phyloP scores from a whole-genome alignment of 2,329 filamentous ascomycete genomes.

The Cladosporium sp. region DNA sequence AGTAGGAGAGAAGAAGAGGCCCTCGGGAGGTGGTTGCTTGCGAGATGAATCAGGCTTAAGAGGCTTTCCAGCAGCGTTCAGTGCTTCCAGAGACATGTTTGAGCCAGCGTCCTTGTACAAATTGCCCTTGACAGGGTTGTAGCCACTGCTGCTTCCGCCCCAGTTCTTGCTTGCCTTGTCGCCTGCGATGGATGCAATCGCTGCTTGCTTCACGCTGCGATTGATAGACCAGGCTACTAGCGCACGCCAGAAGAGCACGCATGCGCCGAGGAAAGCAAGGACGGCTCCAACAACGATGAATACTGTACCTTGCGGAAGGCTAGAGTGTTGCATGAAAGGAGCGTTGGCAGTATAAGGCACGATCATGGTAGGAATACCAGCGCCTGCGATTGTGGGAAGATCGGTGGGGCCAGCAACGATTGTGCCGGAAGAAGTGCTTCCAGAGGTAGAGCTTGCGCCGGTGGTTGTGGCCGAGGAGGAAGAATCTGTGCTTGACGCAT shows the following conservation, averaged over 20 bases:
- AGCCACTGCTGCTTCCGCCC: slow-evolving; percentile 33
- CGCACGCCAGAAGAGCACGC: slow-evolving; percentile 83
- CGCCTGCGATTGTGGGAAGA: slow-evolving; percentile 58
- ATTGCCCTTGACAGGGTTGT: slow-evolving; percentile 31
- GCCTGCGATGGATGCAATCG: slow-evolving; percentile 65
- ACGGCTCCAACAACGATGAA: slow-evolving; percentile 93
- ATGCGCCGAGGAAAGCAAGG: slow-evolving; percentile 76
- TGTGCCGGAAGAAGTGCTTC: slow-evolving; percentile 22
- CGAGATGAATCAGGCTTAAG: slow-evolving; percentile 33
- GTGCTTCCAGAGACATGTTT: slow-evolving; percentile 57
- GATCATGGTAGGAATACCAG: slow-evolving; percentile 65
- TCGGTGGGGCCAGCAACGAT: slow-evolving; percentile 37
- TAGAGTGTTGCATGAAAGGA: slow-evolving; percentile 88
- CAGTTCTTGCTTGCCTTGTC: slow-evolving; percentile 35
- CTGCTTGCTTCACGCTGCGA: slow-evolving; percentile 82
- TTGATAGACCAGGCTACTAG: slow-evolving; percentile 89
- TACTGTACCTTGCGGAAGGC: slow-evolving; percentile 84
- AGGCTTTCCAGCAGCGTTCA: slow-evolving; percentile 43
- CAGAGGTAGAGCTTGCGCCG: slow-evolving; percentile 26
- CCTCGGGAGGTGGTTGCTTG: slow-evolving; percentile 58
- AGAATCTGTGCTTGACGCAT: slow-evolving; percentile 27
- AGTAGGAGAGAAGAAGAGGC: slow-evolving; percentile 94
- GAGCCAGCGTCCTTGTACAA: slow-evolving; percentile 52
- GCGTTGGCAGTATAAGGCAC: slow-evolving; percentile 83
- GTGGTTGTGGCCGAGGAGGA: slow-evolving; percentile 24